These are phyloP conservation scores for Inonotus hispidus DNA, from an alignment of 1,284 basidiomycete species.

Conservation along the genomic window DNA sequence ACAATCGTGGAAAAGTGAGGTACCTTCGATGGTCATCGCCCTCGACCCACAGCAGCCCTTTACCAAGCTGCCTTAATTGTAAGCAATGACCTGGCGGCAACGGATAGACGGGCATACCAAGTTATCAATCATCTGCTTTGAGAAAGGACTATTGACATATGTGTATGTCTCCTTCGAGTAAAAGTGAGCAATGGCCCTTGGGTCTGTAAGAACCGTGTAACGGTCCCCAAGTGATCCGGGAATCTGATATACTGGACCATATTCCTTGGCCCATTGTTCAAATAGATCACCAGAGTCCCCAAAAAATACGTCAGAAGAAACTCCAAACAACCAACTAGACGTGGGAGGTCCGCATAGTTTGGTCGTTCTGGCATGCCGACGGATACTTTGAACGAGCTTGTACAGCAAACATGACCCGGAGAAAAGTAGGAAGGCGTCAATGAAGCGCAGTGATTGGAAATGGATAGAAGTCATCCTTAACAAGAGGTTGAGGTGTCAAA, in stretches of 20 bases:
- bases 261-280: conserved; percentile 37
- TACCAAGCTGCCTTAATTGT: conserved; percentile 36
- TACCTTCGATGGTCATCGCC: conserved; percentile 43
- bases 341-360: conserved; percentile 29
- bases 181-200: conserved; percentile 49
- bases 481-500: not conserved
- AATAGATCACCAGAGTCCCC: conserved; percentile 21
- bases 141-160: conserved; percentile 37
- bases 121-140: conserved; percentile 36
- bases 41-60: conserved; percentile 45
- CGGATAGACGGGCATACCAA: conserved; percentile 31
- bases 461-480: not conserved
- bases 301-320: conserved; percentile 11
- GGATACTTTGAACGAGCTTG: conserved; percentile 7
- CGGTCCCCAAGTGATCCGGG: conserved; percentile 36
- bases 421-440: conserved; percentile 1
- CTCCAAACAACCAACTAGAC: conserved; percentile 22
- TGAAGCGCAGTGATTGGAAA: not conserved
- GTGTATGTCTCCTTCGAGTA: conserved; percentile 44
- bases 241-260: conserved; percentile 43
- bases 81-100: not conserved
- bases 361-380: conserved; percentile 22
- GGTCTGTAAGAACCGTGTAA: conserved; percentile 44
- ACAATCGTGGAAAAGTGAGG: not conserved
- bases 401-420: conserved; percentile 2